A percentile compares a stretch with the other conserved stretches of the same genome.
Evolutionary conservation across 208 protist species (phyloP).

Genomic region (Crithidia brevicula): DNA sequence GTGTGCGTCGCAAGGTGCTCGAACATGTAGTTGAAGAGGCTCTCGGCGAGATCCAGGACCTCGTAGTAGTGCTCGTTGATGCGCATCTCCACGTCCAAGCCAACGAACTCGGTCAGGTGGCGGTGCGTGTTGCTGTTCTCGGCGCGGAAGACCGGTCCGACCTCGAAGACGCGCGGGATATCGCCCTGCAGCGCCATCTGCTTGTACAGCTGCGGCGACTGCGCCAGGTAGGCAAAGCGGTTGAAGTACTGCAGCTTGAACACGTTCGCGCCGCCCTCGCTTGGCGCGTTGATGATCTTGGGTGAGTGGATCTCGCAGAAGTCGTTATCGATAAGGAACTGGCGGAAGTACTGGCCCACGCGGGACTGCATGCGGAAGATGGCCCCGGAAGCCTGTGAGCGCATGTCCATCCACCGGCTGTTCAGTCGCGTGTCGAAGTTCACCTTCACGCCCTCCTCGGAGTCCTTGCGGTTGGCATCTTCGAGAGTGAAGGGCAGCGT

Average conservation of each 20-base stretch:
- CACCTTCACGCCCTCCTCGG: slow-evolving; percentile 79
- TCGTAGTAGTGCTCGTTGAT: slow-evolving; percentile 99
- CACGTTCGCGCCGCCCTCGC: slow-evolving; percentile 96
- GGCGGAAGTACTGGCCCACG: slow-evolving; percentile 96
- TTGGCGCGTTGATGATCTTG: slow-evolving; percentile 98
- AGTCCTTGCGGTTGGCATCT: slow-evolving; percentile 84
- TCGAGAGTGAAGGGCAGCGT: slow-evolving; percentile 93
- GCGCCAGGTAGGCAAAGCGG: slow-evolving; percentile 96
- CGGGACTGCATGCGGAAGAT: slow-evolving; percentile 97
- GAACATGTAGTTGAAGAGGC: slow-evolving; percentile 98
- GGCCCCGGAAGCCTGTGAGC: slow-evolving; percentile 95
- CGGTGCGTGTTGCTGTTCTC: slow-evolving; percentile 99
- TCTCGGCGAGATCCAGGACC: slow-evolving; percentile 96
- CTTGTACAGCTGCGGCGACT: slow-evolving; percentile 99
- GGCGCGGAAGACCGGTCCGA: slow-evolving; percentile 98
- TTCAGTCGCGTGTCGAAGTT: slow-evolving; percentile 96
- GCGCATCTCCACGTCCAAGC: slow-evolving; percentile 99
- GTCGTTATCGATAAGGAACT: slow-evolving; percentile 92
- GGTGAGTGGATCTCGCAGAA: slow-evolving; percentile 99
- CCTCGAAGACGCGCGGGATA: slow-evolving; percentile 95
- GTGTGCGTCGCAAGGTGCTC: slow-evolving; percentile 71
- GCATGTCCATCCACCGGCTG: slow-evolving; percentile 98
- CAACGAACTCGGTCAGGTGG: slow-evolving; percentile 99
- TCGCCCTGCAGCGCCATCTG: slow-evolving; percentile 99
- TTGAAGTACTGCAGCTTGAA: slow-evolving; percentile 96